Evolutionary conservation across 768 basidiomycete genomes (phyloP), one percentile per base, ranked within the genome.

Genomic region (Crepidotus variabilis): DNA sequence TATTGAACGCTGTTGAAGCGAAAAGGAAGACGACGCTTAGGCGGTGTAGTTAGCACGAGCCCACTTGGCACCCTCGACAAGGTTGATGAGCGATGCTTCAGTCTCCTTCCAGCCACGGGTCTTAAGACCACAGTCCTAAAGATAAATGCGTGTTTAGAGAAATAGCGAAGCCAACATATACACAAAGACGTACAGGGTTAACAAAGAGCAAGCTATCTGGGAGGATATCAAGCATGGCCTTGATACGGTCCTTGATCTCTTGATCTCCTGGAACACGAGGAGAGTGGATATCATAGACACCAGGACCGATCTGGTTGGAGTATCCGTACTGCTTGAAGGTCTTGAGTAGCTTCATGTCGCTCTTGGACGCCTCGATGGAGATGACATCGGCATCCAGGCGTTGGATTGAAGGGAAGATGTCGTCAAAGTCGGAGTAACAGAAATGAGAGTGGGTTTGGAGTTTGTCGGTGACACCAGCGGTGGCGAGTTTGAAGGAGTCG

Each of bases 21-120:
- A 78, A 75, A 28, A 75, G 73, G 65, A 69, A 63, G 64, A 63
- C 66, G 61, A 61, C 60, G 56, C 68, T 88, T 78, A 95, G 72
- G 84, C 83, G 14, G 13, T 43, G 76, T 89, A 88, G 68, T 80
- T 84, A 72, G 82, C 71, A 69, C 96, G 92, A 65, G 94, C 94
- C 93, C 92, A 95, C 71, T 89, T 86, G 66, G 96, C 96, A 72
- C 86, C 95, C 60, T 83, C 80, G 63, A 97, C 94, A 59, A 98
- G 78, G 79, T 96, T 95, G 62, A 71, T 68, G 68, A 95, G 82
- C 23, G 92, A 90, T 49, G 90, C 85, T 78, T 97, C 91, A 46
- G 95, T 98, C 82, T 98, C 95, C 74, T 90, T 90, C 95, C 95
- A 97, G 65, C 89, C 92, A 81, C 95, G 93, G 63, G 96, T 98